Evolutionary conservation across 495 filamentous ascomycete genomes (phyloP).

Genomic region (Tuber aestivum): DNA sequence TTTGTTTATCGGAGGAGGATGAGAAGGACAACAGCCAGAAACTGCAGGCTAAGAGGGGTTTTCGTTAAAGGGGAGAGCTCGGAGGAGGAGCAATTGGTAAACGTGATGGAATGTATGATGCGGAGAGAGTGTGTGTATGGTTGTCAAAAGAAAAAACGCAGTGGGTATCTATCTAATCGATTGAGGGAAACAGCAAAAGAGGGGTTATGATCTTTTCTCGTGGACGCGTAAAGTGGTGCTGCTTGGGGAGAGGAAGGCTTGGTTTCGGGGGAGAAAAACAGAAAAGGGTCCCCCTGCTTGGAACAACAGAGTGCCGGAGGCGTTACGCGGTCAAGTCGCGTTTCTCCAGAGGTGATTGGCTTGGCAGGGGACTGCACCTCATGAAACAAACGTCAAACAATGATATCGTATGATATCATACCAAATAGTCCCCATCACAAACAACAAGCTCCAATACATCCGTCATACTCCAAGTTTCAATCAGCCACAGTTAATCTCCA

Average conservation of each 20-base stretch:
- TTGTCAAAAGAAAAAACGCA: background rate
- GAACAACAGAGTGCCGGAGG: background rate
- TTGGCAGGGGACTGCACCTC: background rate
- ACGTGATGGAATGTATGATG: background rate
- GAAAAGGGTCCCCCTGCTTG: background rate
- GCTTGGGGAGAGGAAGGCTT: background rate
- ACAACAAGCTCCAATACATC: background rate
- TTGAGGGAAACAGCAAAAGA: background rate
- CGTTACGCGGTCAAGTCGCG: background rate
- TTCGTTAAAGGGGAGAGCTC: background rate
- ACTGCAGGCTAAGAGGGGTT: background rate
- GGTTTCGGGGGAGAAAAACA: background rate
- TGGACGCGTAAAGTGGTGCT: conserved; percentile 4
- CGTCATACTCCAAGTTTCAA: background rate
- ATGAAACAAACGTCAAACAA: background rate
- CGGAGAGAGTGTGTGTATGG: background rate
- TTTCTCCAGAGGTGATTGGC: background rate
- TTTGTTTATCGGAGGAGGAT: background rate
- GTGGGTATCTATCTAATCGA: background rate
- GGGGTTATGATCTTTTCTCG: background rate
- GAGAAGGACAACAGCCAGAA: background rate
- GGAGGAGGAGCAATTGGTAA: background rate
- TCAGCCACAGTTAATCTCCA: background rate
- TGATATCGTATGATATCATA: background rate
- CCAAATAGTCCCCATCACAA: background rate